These are phyloP conservation scores for Kwoniella shandongensis DNA, from an alignment of 768 basidiomycete species.

Conservation along the genomic window DNA sequence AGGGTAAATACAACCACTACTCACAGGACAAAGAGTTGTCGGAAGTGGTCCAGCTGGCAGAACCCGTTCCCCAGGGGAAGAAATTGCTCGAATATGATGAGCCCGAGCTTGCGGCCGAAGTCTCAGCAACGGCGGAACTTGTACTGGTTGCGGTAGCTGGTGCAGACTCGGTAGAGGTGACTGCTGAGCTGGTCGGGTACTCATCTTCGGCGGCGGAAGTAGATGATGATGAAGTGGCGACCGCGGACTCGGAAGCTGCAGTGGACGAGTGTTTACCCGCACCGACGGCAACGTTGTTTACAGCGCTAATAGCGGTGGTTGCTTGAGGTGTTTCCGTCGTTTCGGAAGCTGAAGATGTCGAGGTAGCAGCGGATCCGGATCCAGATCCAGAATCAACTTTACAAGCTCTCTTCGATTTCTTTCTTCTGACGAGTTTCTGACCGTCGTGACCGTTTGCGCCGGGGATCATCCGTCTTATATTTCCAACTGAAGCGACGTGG, in stretches of 20 bases:
- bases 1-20: background rate
- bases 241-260: background rate
- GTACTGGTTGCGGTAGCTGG: constrained; percentile 6
- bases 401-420: constrained; percentile 10
- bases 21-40: constrained; percentile 8
- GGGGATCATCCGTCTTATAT: background rate
- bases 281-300: constrained; percentile 1
- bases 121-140: constrained; percentile 7
- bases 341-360: constrained; percentile 1
- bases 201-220: background rate
- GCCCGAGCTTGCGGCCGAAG: constrained; percentile 17
- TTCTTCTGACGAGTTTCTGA: constrained; percentile 16
- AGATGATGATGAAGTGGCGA: constrained; percentile 7
- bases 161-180: constrained; percentile 3
- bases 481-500: background rate
- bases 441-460: constrained; percentile 9
- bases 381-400: background rate
- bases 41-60: constrained; percentile 17
- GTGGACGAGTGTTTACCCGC: constrained; percentile 5
- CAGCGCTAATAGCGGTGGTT: background rate
- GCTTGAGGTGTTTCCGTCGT: constrained; percentile 10
- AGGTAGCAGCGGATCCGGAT: background rate
- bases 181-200: background rate
- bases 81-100: constrained; percentile 1
- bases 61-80: constrained; percentile 20